Evolutionary conservation across 1,284 basidiomycete genomes (phyloP), one percentile per base, ranked within the genome.

Genomic region (Cryptococcus hybrid): DNA sequence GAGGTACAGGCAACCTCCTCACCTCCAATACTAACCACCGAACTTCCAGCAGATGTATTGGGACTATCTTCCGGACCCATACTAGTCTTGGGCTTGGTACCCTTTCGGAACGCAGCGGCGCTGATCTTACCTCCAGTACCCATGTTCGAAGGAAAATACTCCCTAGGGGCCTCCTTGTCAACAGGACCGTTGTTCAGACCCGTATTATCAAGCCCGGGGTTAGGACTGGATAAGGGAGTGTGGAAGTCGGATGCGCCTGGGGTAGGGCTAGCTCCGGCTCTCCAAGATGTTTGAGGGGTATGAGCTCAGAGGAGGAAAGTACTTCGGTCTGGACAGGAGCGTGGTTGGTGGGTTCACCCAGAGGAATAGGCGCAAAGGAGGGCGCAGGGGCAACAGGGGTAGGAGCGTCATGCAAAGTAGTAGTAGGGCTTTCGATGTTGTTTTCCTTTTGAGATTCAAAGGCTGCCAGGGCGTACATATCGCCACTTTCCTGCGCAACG

Each of bases 31-130:
- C 24, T 52, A 11, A 12, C 12, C 13, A 12, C 30, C 18, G 47
- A 48, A 30, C 47, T 48, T 2, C 44, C 34, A 12, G 44, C 47
- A 30, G 48, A n/a, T 18, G 49, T 38, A 18, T 38, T 38, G 18
- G 18, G 18, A 18, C 18, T 18, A 9, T 53, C 52, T 5, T 60
- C 58, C 13, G 58, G 58, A 4, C 59, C 61, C 7, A 60, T 18
- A 49, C 52, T 55, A n/a, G 36, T 46, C 46, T 60, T 24, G 7
- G 63, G 63, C 51, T 62, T 56, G 44, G 62, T 60, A 3, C 59
- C 65, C 34, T 57, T 55, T 18, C 67, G 47, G 52, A 72, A 72
- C 5, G 70, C 70, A 7, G 67, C 70, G 5, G 68, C 68, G 1
- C 66, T 67, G 38, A 72, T 72, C 58, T 70, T 72, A 18, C 69